Conservation (phyloP, 1,139 yeast species). For the Geotrichum aggregatum region DNA sequence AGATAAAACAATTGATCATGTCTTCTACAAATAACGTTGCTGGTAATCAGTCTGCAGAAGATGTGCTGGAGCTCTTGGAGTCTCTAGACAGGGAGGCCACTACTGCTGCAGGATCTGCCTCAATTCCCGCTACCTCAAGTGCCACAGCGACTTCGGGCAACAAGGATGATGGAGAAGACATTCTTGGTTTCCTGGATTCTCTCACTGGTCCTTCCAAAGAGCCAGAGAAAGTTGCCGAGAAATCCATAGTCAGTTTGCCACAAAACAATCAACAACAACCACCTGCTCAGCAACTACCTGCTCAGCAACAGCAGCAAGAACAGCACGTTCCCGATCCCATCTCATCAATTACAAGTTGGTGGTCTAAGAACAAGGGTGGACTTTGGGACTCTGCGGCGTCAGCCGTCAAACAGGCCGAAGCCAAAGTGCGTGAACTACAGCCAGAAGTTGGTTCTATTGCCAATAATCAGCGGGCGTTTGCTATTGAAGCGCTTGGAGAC, state of each 20-base stretch:
- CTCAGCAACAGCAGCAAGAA: conserved; percentile 24
- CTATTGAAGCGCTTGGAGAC: conserved; percentile 31
- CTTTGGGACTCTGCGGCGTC: conserved; percentile 60
- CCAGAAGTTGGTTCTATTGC: conserved; percentile 24
- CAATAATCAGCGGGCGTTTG: conserved; percentile 26
- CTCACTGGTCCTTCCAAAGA: conserved; percentile 39
- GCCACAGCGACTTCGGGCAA: conserved; percentile 29
- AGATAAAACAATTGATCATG: not conserved
- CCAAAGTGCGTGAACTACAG: conserved; percentile 39
- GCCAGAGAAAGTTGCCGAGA: conserved; percentile 18
- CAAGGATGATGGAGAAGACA: conserved; percentile 61
- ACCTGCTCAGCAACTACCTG: conserved; percentile 21
- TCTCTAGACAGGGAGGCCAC: conserved; percentile 68
- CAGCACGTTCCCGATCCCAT: conserved; percentile 55
- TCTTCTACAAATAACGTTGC: conserved; percentile 3
- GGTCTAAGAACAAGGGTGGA: conserved; percentile 40
- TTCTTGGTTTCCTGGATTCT: conserved; percentile 83
- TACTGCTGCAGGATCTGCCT: conserved; percentile 32
- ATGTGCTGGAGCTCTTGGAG: conserved; percentile 83
- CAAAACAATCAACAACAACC: conserved; percentile 17
- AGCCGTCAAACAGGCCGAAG: conserved; percentile 56
- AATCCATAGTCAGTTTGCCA: not conserved
- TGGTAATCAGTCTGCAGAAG: conserved; percentile 45
- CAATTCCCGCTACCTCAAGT: conserved; percentile 25
- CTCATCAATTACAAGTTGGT: conserved; percentile 72